Evolutionary conservation across 2,329 filamentous ascomycete genomes (phyloP).

Genomic region (Fusarium duplospermum): DNA sequence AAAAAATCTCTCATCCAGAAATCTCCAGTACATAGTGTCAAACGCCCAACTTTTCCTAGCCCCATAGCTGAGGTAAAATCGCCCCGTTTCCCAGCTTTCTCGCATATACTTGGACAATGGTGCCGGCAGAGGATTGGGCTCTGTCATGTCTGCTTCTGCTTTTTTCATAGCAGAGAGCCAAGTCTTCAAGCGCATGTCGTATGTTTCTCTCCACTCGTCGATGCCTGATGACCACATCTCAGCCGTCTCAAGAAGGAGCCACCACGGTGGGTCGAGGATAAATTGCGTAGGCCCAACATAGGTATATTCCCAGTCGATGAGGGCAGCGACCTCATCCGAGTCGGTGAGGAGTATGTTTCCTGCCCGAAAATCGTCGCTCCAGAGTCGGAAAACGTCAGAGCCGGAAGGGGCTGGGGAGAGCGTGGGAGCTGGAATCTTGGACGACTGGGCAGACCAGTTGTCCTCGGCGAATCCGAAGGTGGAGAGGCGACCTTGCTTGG

Average conservation of each 20-base stretch:
- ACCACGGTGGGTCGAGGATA: constrained; percentile 52
- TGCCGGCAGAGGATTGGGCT: background rate
- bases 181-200: constrained; percentile 47
- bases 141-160: constrained; percentile 9
- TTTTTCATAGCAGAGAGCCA: constrained; percentile 50
- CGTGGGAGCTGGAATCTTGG: constrained; percentile 10
- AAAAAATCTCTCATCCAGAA: constrained; percentile 50
- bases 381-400: constrained; percentile 45
- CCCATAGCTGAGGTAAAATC: constrained; percentile 50
- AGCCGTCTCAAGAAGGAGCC: constrained; percentile 33
- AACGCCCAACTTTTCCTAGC: constrained; percentile 54
- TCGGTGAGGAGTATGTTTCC: constrained; percentile 49
- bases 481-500: constrained; percentile 42
- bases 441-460: constrained; percentile 46
- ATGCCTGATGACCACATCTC: constrained; percentile 46
- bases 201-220: constrained; percentile 23
- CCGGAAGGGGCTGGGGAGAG: constrained; percentile 32
- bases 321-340: constrained; percentile 34
- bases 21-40: constrained; percentile 43
- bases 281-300: constrained; percentile 49
- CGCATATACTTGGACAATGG: constrained; percentile 50
- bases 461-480: constrained; percentile 41
- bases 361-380: constrained; percentile 51
- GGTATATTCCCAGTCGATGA: constrained; percentile 56
- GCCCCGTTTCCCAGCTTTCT: constrained; percentile 46